Evolutionary conservation across 2,329 filamentous ascomycete species (phyloP).

Genomic region (Aspergillus sp.): DNA sequence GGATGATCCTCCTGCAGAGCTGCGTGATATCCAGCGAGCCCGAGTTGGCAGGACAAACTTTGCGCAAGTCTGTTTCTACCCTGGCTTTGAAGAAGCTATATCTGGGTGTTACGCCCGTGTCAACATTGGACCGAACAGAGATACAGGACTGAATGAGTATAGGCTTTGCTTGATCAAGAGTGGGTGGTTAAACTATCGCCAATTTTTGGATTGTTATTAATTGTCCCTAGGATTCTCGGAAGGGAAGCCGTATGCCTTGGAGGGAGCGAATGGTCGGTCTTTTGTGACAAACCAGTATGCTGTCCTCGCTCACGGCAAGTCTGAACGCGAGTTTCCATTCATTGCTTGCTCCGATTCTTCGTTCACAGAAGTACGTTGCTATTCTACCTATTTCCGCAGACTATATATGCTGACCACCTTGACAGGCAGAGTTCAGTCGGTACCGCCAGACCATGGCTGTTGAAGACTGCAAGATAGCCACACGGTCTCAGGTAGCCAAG

Average conservation of each 20-base stretch:
- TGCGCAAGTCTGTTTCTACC: conserved; percentile 89
- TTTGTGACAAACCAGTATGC: conserved; percentile 88
- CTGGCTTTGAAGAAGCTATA: conserved; percentile 81
- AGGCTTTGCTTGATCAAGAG: conserved; percentile 88
- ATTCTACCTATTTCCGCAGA: neutral
- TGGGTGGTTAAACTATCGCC: conserved; percentile 42
- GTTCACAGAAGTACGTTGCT: conserved; percentile 73
- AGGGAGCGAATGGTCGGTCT: conserved; percentile 71
- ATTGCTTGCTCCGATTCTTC: conserved; percentile 83
- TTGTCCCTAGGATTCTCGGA: conserved; percentile 68
- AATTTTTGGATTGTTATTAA: neutral
- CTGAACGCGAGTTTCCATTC: conserved; percentile 85
- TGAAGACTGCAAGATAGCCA: conserved; percentile 74
- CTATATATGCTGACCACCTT: neutral
- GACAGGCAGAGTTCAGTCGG: conserved; percentile 75
- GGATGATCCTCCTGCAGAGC: conserved; percentile 70
- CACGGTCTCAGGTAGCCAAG: conserved; percentile 67
- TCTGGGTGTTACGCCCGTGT: conserved; percentile 84
- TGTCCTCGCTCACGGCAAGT: conserved; percentile 78
- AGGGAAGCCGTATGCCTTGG: conserved; percentile 82
- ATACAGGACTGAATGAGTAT: conserved; percentile 76
- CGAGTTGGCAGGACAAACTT: conserved; percentile 85
- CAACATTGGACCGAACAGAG: conserved; percentile 75
- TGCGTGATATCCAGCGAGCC: conserved; percentile 82
- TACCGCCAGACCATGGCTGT: conserved; percentile 76